phyloP scores from a whole-genome alignment of 2,329 filamentous ascomycete genomes.

The Beauveria sp. region DNA sequence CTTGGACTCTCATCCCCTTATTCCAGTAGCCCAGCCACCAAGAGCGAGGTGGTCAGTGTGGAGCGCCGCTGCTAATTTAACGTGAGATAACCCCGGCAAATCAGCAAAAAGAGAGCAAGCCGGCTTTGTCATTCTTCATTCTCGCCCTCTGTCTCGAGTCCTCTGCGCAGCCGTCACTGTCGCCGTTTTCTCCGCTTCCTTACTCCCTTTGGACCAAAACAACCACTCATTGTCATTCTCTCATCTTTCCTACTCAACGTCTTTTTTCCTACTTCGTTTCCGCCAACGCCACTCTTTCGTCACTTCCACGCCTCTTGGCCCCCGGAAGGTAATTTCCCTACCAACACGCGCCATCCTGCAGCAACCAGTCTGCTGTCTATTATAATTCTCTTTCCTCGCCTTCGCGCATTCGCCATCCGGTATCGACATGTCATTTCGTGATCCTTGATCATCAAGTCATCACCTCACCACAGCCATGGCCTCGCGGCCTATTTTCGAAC shows the following conservation, averaged over 20 bases:
- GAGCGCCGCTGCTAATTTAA: slow-evolving; percentile 12
- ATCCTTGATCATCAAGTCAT: neutral
- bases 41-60: neutral
- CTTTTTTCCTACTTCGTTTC: neutral
- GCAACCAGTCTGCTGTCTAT: neutral
- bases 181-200: neutral
- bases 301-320: neutral
- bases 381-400: neutral
- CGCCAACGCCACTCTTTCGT: neutral
- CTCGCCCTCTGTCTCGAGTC: neutral
- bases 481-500: slow-evolving; percentile 17
- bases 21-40: neutral
- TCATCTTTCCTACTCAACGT: neutral
- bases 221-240: neutral
- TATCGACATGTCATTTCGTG: slow-evolving; percentile 1
- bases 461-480: slow-evolving; percentile 1
- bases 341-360: neutral
- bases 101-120: slow-evolving; percentile 3
- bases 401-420: neutral
- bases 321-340: neutral
- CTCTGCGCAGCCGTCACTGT: neutral
- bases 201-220: neutral
- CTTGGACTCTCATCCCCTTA: slow-evolving; percentile 8
- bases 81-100: neutral
- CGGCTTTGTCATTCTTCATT: neutral